Percentiles rank a stretch among this genome's conserved stretches.
Conservation (phyloP, 1,284 basidiomycete genomes). For the Cutaneotrichosporon sp. region DNA sequence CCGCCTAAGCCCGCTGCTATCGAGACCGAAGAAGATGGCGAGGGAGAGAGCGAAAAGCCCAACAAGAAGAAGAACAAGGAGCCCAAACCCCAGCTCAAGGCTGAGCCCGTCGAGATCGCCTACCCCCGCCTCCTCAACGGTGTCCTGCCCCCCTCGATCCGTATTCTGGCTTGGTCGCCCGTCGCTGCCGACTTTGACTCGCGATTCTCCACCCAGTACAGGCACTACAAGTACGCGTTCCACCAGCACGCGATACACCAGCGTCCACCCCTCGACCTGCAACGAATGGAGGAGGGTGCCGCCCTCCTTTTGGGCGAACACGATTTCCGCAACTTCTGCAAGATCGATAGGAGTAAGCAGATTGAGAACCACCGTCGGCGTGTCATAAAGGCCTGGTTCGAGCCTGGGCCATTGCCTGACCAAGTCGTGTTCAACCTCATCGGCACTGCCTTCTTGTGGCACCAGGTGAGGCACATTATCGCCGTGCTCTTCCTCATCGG, state of each 20-base stretch:
- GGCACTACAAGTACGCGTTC: conserved; percentile 99
- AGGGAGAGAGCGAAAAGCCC: conserved; percentile 27
- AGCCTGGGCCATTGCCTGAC: conserved; percentile 21
- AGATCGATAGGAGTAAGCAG: conserved; percentile 91
- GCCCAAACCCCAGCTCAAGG: conserved; percentile 8
- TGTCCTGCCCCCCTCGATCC: conserved; percentile 84
- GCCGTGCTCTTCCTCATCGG: conserved; percentile 88
- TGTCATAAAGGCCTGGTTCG: conserved; percentile 46
- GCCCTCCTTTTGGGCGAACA: conserved; percentile 76
- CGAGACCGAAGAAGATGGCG: not conserved
- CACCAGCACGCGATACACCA: conserved; percentile 45
- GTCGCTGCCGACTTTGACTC: conserved; percentile 78
- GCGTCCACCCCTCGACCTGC: conserved; percentile 62
- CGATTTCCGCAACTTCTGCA: conserved; percentile 95
- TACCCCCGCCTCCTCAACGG: conserved; percentile 83
- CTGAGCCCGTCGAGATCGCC: conserved; percentile 61
- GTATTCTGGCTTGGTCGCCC: conserved; percentile 93
- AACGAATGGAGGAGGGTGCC: conserved; percentile 75
- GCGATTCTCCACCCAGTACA: conserved; percentile 77
- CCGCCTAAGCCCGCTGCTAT: conserved; percentile 10
- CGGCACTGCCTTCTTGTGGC: conserved; percentile 89
- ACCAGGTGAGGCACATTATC: conserved; percentile 97
- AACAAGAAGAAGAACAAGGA: conserved; percentile 14
- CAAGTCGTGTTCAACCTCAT: conserved; percentile 77
- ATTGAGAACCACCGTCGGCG: conserved; percentile 61